Percentiles rank a stretch among this genome's conserved stretches.
phyloP scores from a whole-genome alignment of 768 basidiomycete species.

The Leccinellum rugosiceps region DNA sequence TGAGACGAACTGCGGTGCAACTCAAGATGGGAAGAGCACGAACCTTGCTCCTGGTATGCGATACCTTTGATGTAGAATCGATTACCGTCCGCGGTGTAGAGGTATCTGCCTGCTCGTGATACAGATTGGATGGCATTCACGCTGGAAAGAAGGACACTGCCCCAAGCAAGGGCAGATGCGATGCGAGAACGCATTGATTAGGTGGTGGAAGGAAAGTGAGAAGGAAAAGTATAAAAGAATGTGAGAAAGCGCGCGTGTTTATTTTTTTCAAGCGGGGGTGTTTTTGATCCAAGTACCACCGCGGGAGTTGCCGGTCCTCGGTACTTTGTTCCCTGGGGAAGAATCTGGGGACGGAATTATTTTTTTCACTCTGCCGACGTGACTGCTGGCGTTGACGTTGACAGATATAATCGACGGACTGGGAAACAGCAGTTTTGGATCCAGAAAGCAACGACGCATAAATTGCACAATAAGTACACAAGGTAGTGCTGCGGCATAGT shows the following conservation, averaged over 20 bases:
- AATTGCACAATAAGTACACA: constrained; percentile 41
- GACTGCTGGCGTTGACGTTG: neutral
- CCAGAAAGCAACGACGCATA: constrained; percentile 31
- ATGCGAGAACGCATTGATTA: constrained; percentile 26
- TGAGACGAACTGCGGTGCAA: neutral
- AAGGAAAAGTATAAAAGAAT: constrained; percentile 4
- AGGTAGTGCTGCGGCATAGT: constrained; percentile 35
- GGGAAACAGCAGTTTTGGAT: neutral
- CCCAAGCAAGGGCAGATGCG: constrained; percentile 32
- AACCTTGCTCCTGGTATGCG: constrained; percentile 83
- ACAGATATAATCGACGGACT: neutral
- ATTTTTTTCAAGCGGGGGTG: neutral
- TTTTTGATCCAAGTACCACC: neutral
- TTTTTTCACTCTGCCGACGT: neutral
- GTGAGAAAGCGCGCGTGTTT: neutral
- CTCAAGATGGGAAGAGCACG: neutral
- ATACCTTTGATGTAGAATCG: constrained; percentile 89
- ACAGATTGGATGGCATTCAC: constrained; percentile 70
- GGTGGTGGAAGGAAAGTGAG: constrained; percentile 3
- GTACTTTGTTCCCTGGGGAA: too few species aligned
- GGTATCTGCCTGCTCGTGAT: constrained; percentile 70
- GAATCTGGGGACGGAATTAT: neutral
- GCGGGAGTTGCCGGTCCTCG: neutral
- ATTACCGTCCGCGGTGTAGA: constrained; percentile 70
- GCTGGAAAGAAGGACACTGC: constrained; percentile 41